These are phyloP conservation scores for Pyrenophora graminea DNA, from an alignment of 2,329 filamentous ascomycete species.

Conservation along the genomic window DNA sequence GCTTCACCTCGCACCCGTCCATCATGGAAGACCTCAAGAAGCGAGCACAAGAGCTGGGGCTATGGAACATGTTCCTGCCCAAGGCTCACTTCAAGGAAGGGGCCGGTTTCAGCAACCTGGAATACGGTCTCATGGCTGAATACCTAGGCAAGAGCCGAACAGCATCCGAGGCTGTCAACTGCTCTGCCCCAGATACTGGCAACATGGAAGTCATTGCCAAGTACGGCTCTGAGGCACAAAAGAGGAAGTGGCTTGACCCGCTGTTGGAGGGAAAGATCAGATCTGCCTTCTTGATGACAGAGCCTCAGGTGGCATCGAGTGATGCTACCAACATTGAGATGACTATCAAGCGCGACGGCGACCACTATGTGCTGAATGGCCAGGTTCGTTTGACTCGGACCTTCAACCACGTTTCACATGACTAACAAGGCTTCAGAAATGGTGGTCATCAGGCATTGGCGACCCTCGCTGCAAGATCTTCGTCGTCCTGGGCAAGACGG, in stretches of 20 bases:
- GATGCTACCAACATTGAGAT: conserved; percentile 94
- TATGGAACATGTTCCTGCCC: conserved; percentile 99
- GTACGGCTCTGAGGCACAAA: conserved; percentile 85
- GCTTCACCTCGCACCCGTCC: conserved; percentile 78
- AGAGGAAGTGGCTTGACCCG: conserved; percentile 79
- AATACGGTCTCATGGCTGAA: conserved; percentile 98
- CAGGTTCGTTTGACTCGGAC: conserved; percentile 56
- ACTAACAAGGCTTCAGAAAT: conserved; percentile 77
- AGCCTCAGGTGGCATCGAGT: conserved; percentile 83
- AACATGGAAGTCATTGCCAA: conserved; percentile 96
- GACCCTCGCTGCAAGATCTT: conserved; percentile 92
- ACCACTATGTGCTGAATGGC: conserved; percentile 90
- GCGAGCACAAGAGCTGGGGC: conserved; percentile 77
- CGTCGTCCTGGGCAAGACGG: conserved; percentile 94
- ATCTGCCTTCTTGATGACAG: conserved; percentile 92
- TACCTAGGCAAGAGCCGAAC: conserved; percentile 83
- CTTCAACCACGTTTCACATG: fast-evolving
- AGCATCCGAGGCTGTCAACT: conserved; percentile 78
- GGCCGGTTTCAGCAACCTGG: conserved; percentile 90
- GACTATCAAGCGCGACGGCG: conserved; percentile 78
- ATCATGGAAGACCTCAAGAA: conserved; percentile 88
- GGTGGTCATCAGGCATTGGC: conserved; percentile 97
- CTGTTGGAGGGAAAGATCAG: conserved; percentile 83
- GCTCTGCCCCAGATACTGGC: conserved; percentile 86
- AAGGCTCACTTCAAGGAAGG: conserved; percentile 95